Conservation (phyloP, 306 rosid genomes). For the Clitoria ternatea region DNA sequence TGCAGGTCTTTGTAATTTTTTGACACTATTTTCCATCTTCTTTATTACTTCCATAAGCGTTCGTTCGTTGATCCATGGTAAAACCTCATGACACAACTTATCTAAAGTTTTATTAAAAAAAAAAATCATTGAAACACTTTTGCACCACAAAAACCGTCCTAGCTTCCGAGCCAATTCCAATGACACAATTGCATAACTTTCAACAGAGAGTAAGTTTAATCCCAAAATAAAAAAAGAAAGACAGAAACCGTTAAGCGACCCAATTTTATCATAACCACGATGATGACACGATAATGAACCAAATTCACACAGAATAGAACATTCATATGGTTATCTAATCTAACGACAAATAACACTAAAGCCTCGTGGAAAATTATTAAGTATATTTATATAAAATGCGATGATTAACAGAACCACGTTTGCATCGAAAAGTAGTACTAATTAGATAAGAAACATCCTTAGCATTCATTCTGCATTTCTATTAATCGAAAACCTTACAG, state of each 20-base stretch:
- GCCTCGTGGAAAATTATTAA: neutral
- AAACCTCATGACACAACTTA: too few species aligned
- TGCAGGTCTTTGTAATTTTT: neutral
- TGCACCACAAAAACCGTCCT: neutral
- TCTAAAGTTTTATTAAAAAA: too few species aligned
- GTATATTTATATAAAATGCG: neutral
- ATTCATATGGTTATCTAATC: neutral
- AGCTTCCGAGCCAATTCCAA: neutral
- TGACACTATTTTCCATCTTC: neutral
- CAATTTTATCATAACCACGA: neutral
- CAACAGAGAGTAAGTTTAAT: neutral
- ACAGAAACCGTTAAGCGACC: too few species aligned
- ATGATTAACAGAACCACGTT: neutral
- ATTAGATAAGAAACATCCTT: neutral
- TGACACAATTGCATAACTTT: neutral
- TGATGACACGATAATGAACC: neutral
- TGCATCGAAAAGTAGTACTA: neutral
- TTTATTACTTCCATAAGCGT: neutral
- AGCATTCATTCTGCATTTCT: neutral
- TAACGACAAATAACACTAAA: neutral
- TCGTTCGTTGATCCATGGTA: too few species aligned
- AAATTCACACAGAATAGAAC: neutral
- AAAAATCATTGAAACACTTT: neutral
- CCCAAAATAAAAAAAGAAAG: neutral
- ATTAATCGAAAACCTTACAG: neutral